Conservation (phyloP, 2,329 filamentous ascomycete species). For the Pseudocercospora crystallina region DNA sequence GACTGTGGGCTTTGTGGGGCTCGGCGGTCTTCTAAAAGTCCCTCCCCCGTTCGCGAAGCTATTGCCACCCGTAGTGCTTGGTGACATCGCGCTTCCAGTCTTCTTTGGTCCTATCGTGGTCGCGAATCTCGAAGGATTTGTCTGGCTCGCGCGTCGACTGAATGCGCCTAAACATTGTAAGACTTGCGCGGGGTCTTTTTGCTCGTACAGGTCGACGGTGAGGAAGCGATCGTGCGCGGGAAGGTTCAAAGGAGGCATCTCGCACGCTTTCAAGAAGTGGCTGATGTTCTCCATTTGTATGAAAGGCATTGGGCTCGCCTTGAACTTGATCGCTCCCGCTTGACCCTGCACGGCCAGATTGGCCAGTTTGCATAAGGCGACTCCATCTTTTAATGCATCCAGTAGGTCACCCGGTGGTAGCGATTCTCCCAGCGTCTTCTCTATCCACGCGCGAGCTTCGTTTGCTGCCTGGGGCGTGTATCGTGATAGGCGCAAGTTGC, state of each 20-base stretch:
- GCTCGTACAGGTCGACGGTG: slow-evolving; percentile 93
- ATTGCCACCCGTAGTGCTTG: slow-evolving; percentile 23
- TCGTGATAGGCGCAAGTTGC: slow-evolving; percentile 85
- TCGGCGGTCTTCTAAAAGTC: slow-evolving; percentile 22
- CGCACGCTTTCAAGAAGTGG: slow-evolving; percentile 87
- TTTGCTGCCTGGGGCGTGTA: slow-evolving; percentile 89
- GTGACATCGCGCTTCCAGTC: slow-evolving; percentile 47
- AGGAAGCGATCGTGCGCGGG: slow-evolving; percentile 94
- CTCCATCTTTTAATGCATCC: slow-evolving; percentile 84
- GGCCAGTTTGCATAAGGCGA: slow-evolving; percentile 87
- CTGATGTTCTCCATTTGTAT: slow-evolving; percentile 99
- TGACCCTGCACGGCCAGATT: slow-evolving; percentile 76
- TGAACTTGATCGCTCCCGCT: slow-evolving; percentile 80
- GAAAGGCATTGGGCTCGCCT: slow-evolving; percentile 91
- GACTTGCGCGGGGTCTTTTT: slow-evolving; percentile 94
- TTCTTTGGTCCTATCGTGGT: slow-evolving; percentile 72
- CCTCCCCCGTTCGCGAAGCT: slow-evolving; percentile 19
- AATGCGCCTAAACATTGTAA: slow-evolving; percentile 90
- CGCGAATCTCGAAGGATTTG: slow-evolving; percentile 73
- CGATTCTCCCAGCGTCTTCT: slow-evolving; percentile 71
- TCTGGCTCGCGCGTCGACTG: slow-evolving; percentile 76
- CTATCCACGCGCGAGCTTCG: slow-evolving; percentile 83
- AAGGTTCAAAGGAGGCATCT: slow-evolving; percentile 78
- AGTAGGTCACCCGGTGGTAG: slow-evolving; percentile 75
- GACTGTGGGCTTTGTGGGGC: slow-evolving; percentile 30